Evolutionary conservation across 208 protist species (phyloP), one percentile per base, ranked within the genome.

Genomic region (Leishmania turanica): DNA sequence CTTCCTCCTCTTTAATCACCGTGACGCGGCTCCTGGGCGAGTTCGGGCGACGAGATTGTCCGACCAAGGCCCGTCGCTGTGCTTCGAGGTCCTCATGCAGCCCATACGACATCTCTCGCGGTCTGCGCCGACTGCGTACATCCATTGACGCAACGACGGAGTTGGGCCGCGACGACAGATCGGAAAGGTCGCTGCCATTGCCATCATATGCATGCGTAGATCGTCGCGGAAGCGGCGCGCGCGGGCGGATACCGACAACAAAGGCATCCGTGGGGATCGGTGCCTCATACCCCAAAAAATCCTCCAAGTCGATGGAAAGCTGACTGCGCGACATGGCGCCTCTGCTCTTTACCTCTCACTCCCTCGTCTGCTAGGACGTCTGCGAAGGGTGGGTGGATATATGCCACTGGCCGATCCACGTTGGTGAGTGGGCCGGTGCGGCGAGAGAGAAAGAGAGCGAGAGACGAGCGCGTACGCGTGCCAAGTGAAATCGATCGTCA

Each of bases 291-390:
- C 73, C 79, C 34, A 71, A 56, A 56, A 77, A 83, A 27, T 83
- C 79, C 58, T 78, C 73, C 58, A 78, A 53, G 64, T 83, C 73
- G 27, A 83, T 83, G 3, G 79, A 74, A 3, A 83, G 62, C 56
- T 77, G 79, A 65, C 73, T 83, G 21, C 79, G 56, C 1, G 75
- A 86, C 78, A 75, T 86, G 31, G 37, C 27, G 40, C n/a, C 45
- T 47, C 45, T 74, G 27, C 45, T 17, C 45, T 21, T 34, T 13
- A 1, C 7, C 40, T 37, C 49, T 70, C 24, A 69, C 45, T 34
- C 8, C 53, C 60, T 51, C 47, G 24, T 70, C 65, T 47, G 6
- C 19, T 2, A 65, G n/a, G n/a, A 3, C 8, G n/a, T 65, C n/a
- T 37, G n/a, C 0, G 60, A 37, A 37, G n/a, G n/a, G n/a, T n/a